These are phyloP conservation scores for Noccaea caerulescens DNA, from an alignment of 345 rosid genomes.

Conservation along the genomic window DNA sequence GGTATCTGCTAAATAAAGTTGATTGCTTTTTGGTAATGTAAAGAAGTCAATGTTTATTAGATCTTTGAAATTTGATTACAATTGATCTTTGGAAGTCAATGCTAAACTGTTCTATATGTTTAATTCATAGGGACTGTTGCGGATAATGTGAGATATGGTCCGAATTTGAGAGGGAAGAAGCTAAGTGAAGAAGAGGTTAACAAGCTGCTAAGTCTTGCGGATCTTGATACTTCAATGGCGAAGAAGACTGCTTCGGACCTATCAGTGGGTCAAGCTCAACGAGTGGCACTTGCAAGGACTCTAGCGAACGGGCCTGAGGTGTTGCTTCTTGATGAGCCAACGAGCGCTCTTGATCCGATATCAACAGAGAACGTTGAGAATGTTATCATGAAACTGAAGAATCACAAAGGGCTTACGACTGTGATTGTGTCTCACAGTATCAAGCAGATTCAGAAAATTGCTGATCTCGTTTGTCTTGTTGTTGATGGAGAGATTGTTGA, in stretches of 20 bases:
- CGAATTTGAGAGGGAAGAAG: slow-evolving; percentile 69
- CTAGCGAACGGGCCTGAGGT: slow-evolving; percentile 90
- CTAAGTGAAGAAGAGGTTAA: slow-evolving; percentile 57
- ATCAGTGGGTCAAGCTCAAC: slow-evolving; percentile 90
- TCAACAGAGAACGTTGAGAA: slow-evolving; percentile 89
- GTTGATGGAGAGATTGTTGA: slow-evolving; percentile 83
- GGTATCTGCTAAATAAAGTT: too few relatives aligned
- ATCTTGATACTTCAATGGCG: slow-evolving; percentile 65
- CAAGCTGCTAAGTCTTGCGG: slow-evolving; percentile 71
- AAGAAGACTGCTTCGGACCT: slow-evolving; percentile 61
- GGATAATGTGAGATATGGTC: slow-evolving; percentile 82
- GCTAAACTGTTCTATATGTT: background rate
- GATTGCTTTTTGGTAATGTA: background rate
- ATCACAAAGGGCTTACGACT: slow-evolving; percentile 60
- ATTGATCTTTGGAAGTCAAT: too few relatives aligned
- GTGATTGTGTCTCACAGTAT: slow-evolving; percentile 88
- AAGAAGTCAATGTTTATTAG: background rate
- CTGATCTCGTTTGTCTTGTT: slow-evolving; percentile 78
- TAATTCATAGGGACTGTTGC: slow-evolving; percentile 68
- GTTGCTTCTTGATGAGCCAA: slow-evolving; percentile 79
- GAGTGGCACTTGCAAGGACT: slow-evolving; percentile 93
- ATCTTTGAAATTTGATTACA: slow-evolving; percentile 1
- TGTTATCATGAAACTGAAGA: slow-evolving; percentile 74
- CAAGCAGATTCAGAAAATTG: slow-evolving; percentile 86
- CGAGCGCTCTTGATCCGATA: slow-evolving; percentile 85